Evolutionary conservation across 257 asterid genomes (phyloP).

Genomic region (Nicotiana tabacum): DNA sequence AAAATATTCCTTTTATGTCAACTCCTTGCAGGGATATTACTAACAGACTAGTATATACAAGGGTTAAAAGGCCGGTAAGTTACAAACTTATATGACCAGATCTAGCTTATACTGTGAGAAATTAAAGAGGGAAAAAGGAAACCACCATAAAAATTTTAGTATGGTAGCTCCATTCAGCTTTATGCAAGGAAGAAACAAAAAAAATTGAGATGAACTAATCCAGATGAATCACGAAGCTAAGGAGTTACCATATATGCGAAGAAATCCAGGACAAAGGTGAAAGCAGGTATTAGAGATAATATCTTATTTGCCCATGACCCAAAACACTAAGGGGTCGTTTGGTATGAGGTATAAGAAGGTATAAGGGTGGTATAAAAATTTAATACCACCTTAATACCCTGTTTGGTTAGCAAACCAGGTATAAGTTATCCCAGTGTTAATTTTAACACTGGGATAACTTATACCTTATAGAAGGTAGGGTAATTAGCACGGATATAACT

Average conservation of each 20-base stretch:
- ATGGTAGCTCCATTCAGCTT: not conserved
- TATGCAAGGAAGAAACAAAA: not conserved
- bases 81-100: slow-evolving; percentile 13
- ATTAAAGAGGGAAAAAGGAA: slow-evolving; percentile 23
- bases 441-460: no score
- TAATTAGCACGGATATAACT: no score
- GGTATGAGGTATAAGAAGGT: no score
- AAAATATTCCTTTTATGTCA: no score
- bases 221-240: not conserved
- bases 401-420: no score
- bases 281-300: not conserved
- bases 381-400: no score
- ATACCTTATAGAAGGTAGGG: no score
- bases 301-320: not conserved
- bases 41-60: not conserved
- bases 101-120: slow-evolving; percentile 63
- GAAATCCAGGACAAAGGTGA: not conserved
- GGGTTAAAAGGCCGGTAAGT: not conserved
- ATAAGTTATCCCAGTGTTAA: no score
- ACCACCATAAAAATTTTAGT: no score
- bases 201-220: not conserved
- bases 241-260: not conserved
- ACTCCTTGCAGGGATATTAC: not conserved
- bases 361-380: no score
- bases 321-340: not conserved